Evolutionary conservation across 306 rosid genomes (phyloP), one percentile per base, ranked within the genome.

Genomic region (Sechiopsis laciniata): DNA sequence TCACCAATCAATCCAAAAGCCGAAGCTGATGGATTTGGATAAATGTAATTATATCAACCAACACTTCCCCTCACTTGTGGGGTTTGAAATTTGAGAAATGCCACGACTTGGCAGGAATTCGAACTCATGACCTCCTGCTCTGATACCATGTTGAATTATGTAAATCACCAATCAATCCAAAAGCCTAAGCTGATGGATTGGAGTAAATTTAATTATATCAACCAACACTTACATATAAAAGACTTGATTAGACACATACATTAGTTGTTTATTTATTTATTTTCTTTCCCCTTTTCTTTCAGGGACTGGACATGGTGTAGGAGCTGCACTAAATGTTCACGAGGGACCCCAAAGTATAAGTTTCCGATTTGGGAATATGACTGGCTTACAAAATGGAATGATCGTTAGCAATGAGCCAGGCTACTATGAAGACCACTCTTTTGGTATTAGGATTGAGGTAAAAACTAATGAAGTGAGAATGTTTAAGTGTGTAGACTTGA

Each of bases 251-350:
- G 16, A 26, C 48, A 42, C 62, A 10, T 63, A 29, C 66, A n/a
- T 7, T 51, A 14, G 5, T 57, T 51, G 0, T 66, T 52, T n/a
- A n/a, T n/a, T 51, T 20, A 54, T 35, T 75, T 8, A 37, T 8
- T 69, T 13, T 26, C 59, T 56, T 66, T 74, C 32, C 53, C 48
- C 54, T 24, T 57, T 1, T 68, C 46, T 69, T 10, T 71, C 66
- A 94, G 97, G 99, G 76, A 94, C 97, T 74, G 99, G 96, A 76
- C 97, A 91, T 61, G 97, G 99, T 57, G 99, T 94, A 42, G 99
- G 99, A 77, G 95, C 99, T 78, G 97, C 99, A 68, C 65, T 94
- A 78, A 94, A 90, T 80, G 98, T 94, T 80, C 98, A 94, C 19
- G 98, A 94, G 79, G 97, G 98, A 7, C 97, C 97, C 79, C 98